Percentiles rank a stretch among this genome's conserved stretches.
phyloP scores from a whole-genome alignment of 192 early-diverging fungal genomes.

The Linnemannia zychae region DNA sequence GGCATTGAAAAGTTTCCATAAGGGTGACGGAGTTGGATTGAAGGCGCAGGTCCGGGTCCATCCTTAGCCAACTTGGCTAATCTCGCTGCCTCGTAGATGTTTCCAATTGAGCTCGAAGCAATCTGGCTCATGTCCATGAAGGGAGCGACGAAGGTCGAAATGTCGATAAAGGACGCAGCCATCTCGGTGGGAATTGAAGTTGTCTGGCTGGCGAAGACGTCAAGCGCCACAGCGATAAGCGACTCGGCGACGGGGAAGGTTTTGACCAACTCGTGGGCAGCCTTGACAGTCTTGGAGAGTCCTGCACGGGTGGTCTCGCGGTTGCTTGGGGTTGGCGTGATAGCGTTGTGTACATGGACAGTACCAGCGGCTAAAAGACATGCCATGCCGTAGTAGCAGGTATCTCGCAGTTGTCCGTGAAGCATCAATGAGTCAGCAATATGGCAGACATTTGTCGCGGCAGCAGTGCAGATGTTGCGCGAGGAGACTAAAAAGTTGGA shows the following conservation, averaged over 20 bases:
- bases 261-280: constrained; percentile 16
- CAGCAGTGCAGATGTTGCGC: constrained; percentile 34
- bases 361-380: constrained; percentile 34
- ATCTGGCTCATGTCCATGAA: constrained; percentile 14
- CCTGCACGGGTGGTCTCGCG: constrained; percentile 13
- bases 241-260: constrained; percentile 21
- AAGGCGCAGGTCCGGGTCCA: constrained; percentile 17
- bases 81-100: constrained; percentile 17
- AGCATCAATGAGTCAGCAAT: constrained; percentile 34
- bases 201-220: constrained; percentile 18
- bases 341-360: constrained; percentile 43
- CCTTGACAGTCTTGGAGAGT: constrained; percentile 20
- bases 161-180: constrained; percentile 17
- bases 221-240: constrained; percentile 1
- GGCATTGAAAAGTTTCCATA: constrained; percentile 27
- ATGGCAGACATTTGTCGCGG: constrained; percentile 33
- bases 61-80: constrained; percentile 13
- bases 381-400: constrained; percentile 20
- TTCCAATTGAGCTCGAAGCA: constrained; percentile 2
- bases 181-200: not conserved
- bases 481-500: constrained; percentile 26
- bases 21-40: constrained; percentile 19
- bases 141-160: constrained; percentile 14
- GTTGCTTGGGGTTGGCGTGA: constrained; percentile 16
- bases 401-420: constrained; percentile 13